These are phyloP conservation scores for Platanthera zijinensis DNA, from an alignment of 106 monocot genomes.

Conservation along the genomic window DNA sequence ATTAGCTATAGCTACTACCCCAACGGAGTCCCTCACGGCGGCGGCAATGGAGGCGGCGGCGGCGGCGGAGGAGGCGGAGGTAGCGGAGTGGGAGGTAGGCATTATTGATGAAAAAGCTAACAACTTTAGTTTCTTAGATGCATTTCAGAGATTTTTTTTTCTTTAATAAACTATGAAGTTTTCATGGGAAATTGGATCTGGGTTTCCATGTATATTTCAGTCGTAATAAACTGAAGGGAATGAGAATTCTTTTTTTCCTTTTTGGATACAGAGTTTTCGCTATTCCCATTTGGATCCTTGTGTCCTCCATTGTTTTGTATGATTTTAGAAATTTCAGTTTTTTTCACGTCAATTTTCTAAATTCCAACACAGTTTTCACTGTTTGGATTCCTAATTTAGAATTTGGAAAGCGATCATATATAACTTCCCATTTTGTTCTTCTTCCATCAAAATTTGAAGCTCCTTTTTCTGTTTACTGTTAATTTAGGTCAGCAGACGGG, in stretches of 20 bases:
- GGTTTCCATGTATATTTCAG: not conserved
- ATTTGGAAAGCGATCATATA: not conserved
- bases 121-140: not conserved
- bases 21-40: slow-evolving; percentile 48
- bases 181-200: not conserved
- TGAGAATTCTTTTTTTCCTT: too few relatives aligned
- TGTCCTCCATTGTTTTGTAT: too few relatives aligned
- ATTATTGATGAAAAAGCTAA: not conserved
- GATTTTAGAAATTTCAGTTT: too few relatives aligned
- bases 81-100: slow-evolving; percentile 9
- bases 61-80: slow-evolving; percentile 11
- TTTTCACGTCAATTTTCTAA: not conserved
- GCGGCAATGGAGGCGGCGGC: slow-evolving; percentile 24
- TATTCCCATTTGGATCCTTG: too few relatives aligned
- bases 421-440: not conserved
- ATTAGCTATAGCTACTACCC: slow-evolving; percentile 67
- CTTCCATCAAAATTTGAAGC: not conserved
- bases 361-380: not conserved
- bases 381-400: not conserved
- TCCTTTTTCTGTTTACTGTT: not conserved
- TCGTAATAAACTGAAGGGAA: not conserved
- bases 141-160: not conserved
- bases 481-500: slow-evolving; percentile 68
- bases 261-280: too few relatives aligned
- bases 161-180: not conserved